Percentiles rank a stretch among this genome's conserved stretches.
Evolutionary conservation across 225 moss, liverwort and hornwort species (phyloP).

Genomic region (Pseudoscleropodium purum): DNA sequence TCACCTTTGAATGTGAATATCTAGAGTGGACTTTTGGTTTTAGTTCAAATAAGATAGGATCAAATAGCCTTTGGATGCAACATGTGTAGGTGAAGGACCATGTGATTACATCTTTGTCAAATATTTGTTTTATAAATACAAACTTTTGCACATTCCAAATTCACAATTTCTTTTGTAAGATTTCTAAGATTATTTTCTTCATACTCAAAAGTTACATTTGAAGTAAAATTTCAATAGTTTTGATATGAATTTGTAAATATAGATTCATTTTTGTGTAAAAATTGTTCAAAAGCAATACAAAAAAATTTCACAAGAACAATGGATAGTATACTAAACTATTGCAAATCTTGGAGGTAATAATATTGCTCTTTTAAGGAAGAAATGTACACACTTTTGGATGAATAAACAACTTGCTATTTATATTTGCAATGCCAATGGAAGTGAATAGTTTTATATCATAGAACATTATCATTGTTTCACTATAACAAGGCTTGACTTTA

Average conservation of each 20-base stretch:
- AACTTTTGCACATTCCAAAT: background rate
- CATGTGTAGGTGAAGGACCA: background rate
- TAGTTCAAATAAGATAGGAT: background rate
- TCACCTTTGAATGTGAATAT: background rate
- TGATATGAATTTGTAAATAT: background rate
- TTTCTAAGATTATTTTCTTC: background rate
- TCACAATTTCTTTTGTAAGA: too few species aligned
- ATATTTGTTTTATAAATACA: background rate
- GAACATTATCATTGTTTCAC: accelerated
- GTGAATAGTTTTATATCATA: background rate
- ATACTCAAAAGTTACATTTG: background rate
- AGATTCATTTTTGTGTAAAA: background rate
- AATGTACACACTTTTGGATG: background rate
- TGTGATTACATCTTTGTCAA: background rate
- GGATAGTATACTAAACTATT: background rate
- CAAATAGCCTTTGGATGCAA: background rate
- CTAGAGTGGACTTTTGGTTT: background rate
- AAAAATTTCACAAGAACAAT: background rate
- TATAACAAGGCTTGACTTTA: accelerated
- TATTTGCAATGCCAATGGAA: background rate
- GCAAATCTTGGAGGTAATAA: accelerated
- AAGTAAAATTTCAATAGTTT: too few species aligned
- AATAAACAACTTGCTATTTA: background rate
- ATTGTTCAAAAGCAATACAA: accelerated
- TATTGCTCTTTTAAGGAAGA: background rate